phyloP scores from a whole-genome alignment of 2,329 filamentous ascomycete species.

The Neonectria hederae region DNA sequence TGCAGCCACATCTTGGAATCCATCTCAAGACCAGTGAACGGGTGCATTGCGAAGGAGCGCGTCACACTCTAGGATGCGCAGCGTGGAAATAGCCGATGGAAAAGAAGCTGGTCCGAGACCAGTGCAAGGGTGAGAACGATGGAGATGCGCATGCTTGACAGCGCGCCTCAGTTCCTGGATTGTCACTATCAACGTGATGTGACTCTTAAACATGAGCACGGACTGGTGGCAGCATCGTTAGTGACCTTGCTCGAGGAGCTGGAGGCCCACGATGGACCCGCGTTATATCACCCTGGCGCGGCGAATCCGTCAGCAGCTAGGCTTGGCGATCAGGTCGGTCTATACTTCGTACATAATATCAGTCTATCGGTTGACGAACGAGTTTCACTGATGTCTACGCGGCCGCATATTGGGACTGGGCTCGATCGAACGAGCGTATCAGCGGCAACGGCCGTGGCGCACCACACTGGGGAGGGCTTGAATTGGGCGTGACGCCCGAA shows the following conservation, averaged over 20 bases:
- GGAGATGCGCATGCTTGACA: background rate
- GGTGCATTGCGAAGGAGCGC: constrained; percentile 9
- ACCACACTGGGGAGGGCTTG: constrained; percentile 7
- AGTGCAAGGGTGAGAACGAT: background rate
- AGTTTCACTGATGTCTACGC: constrained; percentile 9
- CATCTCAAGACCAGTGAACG: constrained; percentile 17
- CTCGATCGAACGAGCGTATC: constrained; percentile 11
- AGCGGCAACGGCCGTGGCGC: background rate
- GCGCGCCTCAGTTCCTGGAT: background rate
- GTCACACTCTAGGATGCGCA: constrained; percentile 24
- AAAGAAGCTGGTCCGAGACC: constrained; percentile 1
- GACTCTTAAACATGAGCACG: background rate
- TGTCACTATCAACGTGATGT: background rate
- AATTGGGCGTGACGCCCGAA: constrained; percentile 12
- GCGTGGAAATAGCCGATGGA: constrained; percentile 19
- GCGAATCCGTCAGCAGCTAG: constrained; percentile 1
- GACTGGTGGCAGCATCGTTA: background rate
- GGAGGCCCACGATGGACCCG: background rate
- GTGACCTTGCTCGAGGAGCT: background rate
- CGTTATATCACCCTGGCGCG: background rate
- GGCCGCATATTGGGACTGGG: constrained; percentile 16
- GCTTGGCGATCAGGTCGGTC: constrained; percentile 5
- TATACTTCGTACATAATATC: background rate
- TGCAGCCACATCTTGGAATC: constrained; percentile 27
- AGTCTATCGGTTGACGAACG: background rate